Conservation (phyloP, 2,329 filamentous ascomycete species). For the Bertia moriformis region DNA sequence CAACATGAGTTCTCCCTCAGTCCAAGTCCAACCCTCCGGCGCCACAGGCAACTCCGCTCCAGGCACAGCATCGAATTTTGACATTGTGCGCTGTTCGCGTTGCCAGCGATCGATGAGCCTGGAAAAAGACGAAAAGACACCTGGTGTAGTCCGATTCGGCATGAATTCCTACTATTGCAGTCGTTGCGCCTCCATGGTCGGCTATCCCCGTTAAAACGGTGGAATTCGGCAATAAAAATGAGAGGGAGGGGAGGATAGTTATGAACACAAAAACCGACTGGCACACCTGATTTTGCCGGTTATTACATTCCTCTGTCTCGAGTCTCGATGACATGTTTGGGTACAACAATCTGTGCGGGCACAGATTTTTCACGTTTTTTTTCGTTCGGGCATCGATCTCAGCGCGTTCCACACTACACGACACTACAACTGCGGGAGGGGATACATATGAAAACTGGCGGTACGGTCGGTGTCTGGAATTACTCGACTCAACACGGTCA, state of each 20-base stretch:
- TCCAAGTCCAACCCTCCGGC: conserved; percentile 14
- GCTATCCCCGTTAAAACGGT: conserved; percentile 19
- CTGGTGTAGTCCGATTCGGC: conserved; percentile 24
- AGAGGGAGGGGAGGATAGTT: background rate
- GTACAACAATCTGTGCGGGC: no score
- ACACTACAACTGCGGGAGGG: no score
- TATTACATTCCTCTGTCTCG: no score
- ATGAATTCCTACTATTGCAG: conserved; percentile 32
- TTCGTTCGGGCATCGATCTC: no score
- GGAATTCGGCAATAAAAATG: background rate
- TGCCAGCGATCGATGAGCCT: conserved; percentile 28
- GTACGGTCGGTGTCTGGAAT: no score
- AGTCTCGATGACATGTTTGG: no score
- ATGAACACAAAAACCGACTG: background rate
- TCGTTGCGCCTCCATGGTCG: conserved; percentile 25
- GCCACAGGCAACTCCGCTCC: conserved; percentile 9
- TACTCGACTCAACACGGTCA: no score
- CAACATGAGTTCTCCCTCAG: conserved; percentile 19
- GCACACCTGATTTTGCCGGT: no score
- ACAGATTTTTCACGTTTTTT: no score
- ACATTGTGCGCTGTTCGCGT: conserved; percentile 28
- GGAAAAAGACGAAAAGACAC: conserved; percentile 16
- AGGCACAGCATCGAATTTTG: conserved; percentile 12
- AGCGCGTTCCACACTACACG: no score
- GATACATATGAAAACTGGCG: no score